Base-by-base conservation (phyloP, 192 early-diverging fungal species). In the Rhizophagus clarus region DNA sequence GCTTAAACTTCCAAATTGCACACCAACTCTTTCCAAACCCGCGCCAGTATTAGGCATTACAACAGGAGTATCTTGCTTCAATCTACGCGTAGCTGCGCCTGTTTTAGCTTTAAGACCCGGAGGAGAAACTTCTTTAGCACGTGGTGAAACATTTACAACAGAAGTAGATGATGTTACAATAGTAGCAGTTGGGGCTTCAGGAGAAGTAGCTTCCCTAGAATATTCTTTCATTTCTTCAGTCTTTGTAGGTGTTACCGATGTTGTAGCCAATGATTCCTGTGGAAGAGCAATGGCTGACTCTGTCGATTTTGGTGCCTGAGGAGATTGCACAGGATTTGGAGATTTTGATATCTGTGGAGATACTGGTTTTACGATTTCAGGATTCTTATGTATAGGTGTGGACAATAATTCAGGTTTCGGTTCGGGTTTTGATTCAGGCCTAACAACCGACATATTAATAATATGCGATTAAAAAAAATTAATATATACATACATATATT, bases 41-140 rank as follows among this genome's bases (percentile, higher is more conserved):
- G 92, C 83, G 63, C 83, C 88, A 63, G 87, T 89, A 60, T 85
- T 83, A 15, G 96, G 95, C 91, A 98, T 95, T 24, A 97, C 95
- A 15, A 97, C 95, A 56, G 96, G 88, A 17, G 92, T 92, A 82
- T 96, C 94, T 82, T 98, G 97, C 73, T 94, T 94, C 80, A 96
- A 87, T 81, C 94, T 93, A 80, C 95, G 92, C 26, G 89, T 62
- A 42, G 86, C 82, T 12, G 82, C 22, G n/a, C 81, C 78, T n/a
- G 86, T 47, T 64, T 87, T 89, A 14, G 83, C 72, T 75, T 87
- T 82, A 34, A 87, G 71, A 82, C 83, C 87, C 67, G 89, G 84
- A 72, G 85, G 83, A 61, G 74, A 51, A 40, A 71, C 42, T 61
- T 81, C 81, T 68, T 81, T 82, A 12, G 85, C 71, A 8, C 80